phyloP scores from a whole-genome alignment of 1,139 yeast species.

The Kurtzmaniella quercitrusa region DNA sequence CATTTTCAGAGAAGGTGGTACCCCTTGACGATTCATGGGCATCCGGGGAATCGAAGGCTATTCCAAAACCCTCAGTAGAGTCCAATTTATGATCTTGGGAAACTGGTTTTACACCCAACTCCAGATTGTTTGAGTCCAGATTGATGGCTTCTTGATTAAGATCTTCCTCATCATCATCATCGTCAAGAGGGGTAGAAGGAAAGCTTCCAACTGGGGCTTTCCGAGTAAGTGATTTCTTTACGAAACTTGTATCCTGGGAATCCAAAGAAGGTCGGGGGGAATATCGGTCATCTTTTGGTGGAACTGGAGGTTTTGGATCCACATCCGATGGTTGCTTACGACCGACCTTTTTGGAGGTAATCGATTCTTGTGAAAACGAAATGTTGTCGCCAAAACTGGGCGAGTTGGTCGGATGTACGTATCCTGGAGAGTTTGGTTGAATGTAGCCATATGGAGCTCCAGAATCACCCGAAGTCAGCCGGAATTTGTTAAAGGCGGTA shows the following conservation, averaged over 20 bases:
- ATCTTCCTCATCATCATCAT: neutral
- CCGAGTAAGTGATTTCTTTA: neutral
- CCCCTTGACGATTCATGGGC: conserved; percentile 1
- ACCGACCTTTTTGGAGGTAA: neutral
- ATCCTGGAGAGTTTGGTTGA: conserved; percentile 6
- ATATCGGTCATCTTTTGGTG: neutral
- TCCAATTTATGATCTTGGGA: neutral
- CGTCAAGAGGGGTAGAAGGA: conserved; percentile 1
- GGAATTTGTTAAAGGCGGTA: conserved; percentile 41
- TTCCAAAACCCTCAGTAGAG: neutral
- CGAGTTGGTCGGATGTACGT: conserved; percentile 4
- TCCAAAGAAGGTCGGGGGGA: neutral
- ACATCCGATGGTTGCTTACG: neutral
- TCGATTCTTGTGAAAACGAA: neutral
- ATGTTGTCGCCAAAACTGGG: conserved; percentile 5
- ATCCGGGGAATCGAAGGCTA: neutral
- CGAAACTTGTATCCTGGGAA: neutral
- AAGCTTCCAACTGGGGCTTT: conserved; percentile 1
- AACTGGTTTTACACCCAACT: neutral
- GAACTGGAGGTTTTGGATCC: conserved; percentile 3
- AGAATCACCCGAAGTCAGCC: conserved; percentile 15
- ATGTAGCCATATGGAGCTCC: too few species aligned
- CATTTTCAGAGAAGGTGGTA: conserved; percentile 1
- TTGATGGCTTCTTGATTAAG: neutral
- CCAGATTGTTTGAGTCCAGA: neutral